Percentiles rank a stretch among this genome's conserved stretches.
Conservation (phyloP, 1,139 yeast genomes). For the Protomyces inundatus region DNA sequence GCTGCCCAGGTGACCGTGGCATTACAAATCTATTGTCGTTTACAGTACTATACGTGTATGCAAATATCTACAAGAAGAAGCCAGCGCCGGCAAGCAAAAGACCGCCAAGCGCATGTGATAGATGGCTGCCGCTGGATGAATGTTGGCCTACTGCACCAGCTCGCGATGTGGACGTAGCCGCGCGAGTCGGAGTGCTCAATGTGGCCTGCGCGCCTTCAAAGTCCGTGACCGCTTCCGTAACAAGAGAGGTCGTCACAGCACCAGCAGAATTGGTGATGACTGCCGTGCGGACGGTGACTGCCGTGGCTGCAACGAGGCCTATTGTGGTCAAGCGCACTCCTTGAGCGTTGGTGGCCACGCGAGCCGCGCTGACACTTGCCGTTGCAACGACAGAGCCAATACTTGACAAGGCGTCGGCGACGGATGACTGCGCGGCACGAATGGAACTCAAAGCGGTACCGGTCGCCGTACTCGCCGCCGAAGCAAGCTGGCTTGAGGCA, state of each 20-base stretch:
- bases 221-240: neutral
- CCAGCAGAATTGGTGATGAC: neutral
- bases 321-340: neutral
- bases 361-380: neutral
- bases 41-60: too few species aligned
- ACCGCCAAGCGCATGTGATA: too few species aligned
- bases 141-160: too few species aligned
- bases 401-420: neutral
- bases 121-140: too few species aligned
- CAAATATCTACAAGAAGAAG: too few species aligned
- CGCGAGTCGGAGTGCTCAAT: too few species aligned
- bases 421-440: neutral
- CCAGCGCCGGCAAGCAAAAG: too few species aligned
- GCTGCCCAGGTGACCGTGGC: too few species aligned
- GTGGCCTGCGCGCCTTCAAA: too few species aligned
- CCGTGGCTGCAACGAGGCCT: neutral
- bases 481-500: neutral
- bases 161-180: too few species aligned
- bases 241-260: neutral
- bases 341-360: neutral
- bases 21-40: too few species aligned
- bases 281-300: neutral
- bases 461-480: neutral
- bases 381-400: neutral
- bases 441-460: neutral